Conservation (phyloP, 2,329 filamentous ascomycete genomes). For the Scedosporium minutisporum region DNA sequence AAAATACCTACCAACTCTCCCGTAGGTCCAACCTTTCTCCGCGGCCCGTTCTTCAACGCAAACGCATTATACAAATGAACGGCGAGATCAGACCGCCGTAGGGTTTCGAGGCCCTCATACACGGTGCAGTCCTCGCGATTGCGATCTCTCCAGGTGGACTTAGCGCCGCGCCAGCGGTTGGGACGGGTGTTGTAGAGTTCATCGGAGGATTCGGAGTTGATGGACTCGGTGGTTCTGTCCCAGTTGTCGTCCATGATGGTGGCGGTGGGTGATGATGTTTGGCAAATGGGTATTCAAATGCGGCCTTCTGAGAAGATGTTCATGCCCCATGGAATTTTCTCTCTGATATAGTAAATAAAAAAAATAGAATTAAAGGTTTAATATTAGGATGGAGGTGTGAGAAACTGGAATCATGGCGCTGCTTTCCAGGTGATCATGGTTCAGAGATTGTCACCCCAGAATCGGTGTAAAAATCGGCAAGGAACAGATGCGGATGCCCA, state of each 20-base stretch:
- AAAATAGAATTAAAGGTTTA: too few relatives aligned
- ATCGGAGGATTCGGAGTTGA: constrained; percentile 3
- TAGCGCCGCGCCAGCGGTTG: constrained; percentile 62
- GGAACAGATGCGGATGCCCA: too few relatives aligned
- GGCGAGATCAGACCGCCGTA: constrained; percentile 57
- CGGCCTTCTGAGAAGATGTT: too few relatives aligned
- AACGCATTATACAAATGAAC: constrained; percentile 74
- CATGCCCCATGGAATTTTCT: too few relatives aligned
- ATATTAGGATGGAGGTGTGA: too few relatives aligned
- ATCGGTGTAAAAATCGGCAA: too few relatives aligned
- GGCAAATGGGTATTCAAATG: too few relatives aligned
- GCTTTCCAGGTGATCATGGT: too few relatives aligned
- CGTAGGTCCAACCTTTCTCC: not conserved
- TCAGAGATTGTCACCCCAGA: too few relatives aligned
- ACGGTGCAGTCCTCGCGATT: constrained; percentile 56
- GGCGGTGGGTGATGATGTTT: too few relatives aligned
- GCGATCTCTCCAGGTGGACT: constrained; percentile 55
- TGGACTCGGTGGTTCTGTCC: constrained; percentile 5
- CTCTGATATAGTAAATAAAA: too few relatives aligned
- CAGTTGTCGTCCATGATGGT: not conserved
- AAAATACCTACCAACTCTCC: constrained; percentile 16
- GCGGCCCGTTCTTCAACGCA: constrained; percentile 42
- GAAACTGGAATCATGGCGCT: too few relatives aligned
- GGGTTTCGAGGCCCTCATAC: constrained; percentile 51
- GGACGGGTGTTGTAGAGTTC: constrained; percentile 31